A percentile compares a stretch with the other conserved stretches of the same genome.
Conservation (phyloP, 2,329 filamentous ascomycete genomes). For the Cyphellophora attinorum region DNA sequence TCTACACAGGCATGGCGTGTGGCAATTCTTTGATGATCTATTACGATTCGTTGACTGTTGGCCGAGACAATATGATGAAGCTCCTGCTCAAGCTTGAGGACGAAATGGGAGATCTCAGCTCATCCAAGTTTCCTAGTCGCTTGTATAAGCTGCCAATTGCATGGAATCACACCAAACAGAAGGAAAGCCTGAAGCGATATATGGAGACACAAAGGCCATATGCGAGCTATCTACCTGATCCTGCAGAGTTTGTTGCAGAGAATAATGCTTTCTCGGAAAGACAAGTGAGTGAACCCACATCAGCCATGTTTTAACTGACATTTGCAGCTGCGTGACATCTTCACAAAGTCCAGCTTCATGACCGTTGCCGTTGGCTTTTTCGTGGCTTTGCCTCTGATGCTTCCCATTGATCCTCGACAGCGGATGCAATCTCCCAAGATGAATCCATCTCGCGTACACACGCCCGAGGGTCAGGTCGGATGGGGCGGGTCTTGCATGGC, state of each 20-base stretch:
- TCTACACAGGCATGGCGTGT: slow-evolving; percentile 45
- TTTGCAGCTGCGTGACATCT: slow-evolving; percentile 38
- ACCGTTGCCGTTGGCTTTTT: slow-evolving; percentile 47
- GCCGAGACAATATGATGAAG: slow-evolving; percentile 27
- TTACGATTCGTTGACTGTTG: slow-evolving; percentile 33
- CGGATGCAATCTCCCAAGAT: slow-evolving; percentile 46
- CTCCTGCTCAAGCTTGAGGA: slow-evolving; percentile 28
- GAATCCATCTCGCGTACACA: slow-evolving; percentile 48
- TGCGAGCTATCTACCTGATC: slow-evolving; percentile 54
- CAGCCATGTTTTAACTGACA: slow-evolving; percentile 2
- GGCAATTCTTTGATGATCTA: slow-evolving; percentile 35
- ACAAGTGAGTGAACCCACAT: slow-evolving; percentile 19
- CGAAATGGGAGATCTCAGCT: slow-evolving; percentile 28
- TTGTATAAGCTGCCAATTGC: slow-evolving; percentile 36
- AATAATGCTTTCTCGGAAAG: slow-evolving; percentile 43
- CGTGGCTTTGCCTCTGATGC: slow-evolving; percentile 41
- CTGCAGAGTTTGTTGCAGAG: slow-evolving; percentile 47
- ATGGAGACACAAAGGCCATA: slow-evolving; percentile 51
- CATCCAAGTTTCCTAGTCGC: slow-evolving; percentile 32
- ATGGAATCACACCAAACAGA: slow-evolving; percentile 26
- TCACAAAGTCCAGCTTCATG: slow-evolving; percentile 41
- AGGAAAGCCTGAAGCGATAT: slow-evolving; percentile 50
- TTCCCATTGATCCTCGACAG: slow-evolving; percentile 46
- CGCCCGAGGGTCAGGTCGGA: slow-evolving; percentile 45
- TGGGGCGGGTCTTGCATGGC: slow-evolving; percentile 48